Conservation (phyloP, 371 early-diverging fungal species). For the Apophysomyces ossiformis region DNA sequence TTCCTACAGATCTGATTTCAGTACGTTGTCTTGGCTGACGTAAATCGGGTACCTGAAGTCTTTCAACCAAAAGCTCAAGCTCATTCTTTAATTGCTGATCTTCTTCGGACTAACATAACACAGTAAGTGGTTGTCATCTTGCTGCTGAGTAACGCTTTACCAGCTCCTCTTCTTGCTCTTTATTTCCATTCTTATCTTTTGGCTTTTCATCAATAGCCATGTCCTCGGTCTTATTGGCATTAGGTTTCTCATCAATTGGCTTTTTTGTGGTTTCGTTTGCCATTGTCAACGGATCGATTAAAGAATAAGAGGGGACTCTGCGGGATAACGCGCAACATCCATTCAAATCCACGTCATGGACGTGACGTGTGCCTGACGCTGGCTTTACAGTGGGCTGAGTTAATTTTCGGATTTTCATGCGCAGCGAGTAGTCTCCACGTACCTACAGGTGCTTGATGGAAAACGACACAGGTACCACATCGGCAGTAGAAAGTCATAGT, state of each 20-base stretch:
- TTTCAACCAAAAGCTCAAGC: slow-evolving; percentile 91
- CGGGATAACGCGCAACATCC: background rate
- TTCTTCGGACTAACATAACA: slow-evolving; percentile 85
- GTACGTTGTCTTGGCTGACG: background rate
- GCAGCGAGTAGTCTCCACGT: background rate
- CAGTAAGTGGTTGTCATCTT: slow-evolving; percentile 14
- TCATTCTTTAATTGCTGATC: slow-evolving; percentile 92
- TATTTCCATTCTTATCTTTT: slow-evolving; percentile 48
- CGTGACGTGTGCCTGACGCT: slow-evolving; percentile 4
- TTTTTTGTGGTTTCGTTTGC: slow-evolving; percentile 27
- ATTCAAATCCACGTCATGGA: slow-evolving; percentile 8
- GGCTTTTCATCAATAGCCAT: slow-evolving; percentile 32
- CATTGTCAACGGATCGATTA: slow-evolving; percentile 23
- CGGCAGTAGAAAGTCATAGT: background rate
- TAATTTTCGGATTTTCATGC: background rate
- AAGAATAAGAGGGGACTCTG: slow-evolving; percentile 8
- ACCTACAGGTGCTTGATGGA: background rate
- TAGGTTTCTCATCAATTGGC: slow-evolving; percentile 17
- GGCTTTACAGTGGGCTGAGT: background rate
- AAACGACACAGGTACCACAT: slow-evolving; percentile 9
- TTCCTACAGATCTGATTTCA: slow-evolving; percentile 54
- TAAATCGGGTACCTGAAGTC: slow-evolving; percentile 69
- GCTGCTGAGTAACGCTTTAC: slow-evolving; percentile 23
- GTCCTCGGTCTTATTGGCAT: slow-evolving; percentile 26
- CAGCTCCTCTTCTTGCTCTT: slow-evolving; percentile 55